Evolutionary conservation across 2,329 filamentous ascomycete genomes (phyloP).

Genomic region (Colletotrichum sp.): DNA sequence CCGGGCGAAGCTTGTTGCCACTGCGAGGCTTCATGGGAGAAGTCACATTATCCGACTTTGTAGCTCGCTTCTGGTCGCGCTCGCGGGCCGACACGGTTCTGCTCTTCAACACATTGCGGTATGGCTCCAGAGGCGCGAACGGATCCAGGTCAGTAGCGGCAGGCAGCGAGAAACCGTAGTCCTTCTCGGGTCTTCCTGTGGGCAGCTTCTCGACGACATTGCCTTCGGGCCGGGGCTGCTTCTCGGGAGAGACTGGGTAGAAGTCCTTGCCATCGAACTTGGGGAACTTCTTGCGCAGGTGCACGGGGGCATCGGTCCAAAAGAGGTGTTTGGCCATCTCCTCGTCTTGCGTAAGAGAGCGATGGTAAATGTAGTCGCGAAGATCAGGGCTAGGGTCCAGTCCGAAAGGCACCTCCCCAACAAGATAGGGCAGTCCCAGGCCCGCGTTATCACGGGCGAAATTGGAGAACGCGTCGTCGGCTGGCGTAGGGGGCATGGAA

Average conservation of each 20-base stretch:
- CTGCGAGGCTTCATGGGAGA: conserved; percentile 13
- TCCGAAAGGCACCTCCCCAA: conserved; percentile 55
- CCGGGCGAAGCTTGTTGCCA: conserved; percentile 4
- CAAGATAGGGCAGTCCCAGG: conserved; percentile 54
- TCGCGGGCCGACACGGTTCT: not conserved
- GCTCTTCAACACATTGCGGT: not conserved
- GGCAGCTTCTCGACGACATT: not conserved
- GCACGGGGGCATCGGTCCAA: conserved; percentile 61
- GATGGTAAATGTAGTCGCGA: conserved; percentile 58
- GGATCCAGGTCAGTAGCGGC: conserved; percentile 5
- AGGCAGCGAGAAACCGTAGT: conserved; percentile 11
- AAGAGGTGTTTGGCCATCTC: conserved; percentile 63
- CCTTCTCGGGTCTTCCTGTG: conserved; percentile 1
- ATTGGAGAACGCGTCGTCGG: conserved; percentile 7
- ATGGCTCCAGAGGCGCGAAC: conserved; percentile 14
- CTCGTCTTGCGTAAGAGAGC: conserved; percentile 65
- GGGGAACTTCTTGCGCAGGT: conserved; percentile 57
- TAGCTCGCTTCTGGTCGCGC: conserved; percentile 15
- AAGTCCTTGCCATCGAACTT: conserved; percentile 72
- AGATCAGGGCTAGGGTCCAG: conserved; percentile 44
- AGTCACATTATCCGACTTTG: conserved; percentile 22
- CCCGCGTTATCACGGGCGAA: conserved; percentile 11
- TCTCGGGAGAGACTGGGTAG: conserved; percentile 61
- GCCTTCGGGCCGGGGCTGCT: conserved; percentile 29
- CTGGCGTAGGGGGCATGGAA: conserved; percentile 14